A percentile compares a stretch with the other conserved stretches of the same genome.
Conservation (phyloP, 2,329 filamentous ascomycete genomes). For the Simplicillium sp. region DNA sequence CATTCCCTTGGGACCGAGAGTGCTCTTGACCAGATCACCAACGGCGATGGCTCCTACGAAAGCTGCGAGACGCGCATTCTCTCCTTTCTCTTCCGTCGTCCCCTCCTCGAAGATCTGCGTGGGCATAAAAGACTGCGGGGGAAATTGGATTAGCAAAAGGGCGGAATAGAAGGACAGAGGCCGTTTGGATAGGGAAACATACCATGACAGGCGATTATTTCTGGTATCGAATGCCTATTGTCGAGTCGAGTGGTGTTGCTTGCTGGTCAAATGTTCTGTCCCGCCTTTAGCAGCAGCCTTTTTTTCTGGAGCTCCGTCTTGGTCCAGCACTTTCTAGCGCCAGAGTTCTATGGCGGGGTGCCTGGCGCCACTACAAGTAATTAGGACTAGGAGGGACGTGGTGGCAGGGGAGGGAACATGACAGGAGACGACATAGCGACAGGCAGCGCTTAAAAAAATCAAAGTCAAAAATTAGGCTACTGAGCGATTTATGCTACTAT, state of each 20-base stretch:
- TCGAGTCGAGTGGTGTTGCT: slow-evolving; percentile 10
- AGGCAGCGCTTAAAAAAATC: too few relatives aligned
- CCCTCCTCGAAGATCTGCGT: slow-evolving; percentile 98
- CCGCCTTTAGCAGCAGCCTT: slow-evolving; percentile 2
- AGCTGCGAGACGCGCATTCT: slow-evolving; percentile 96
- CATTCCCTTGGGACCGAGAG: slow-evolving; percentile 95
- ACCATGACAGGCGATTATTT: slow-evolving; percentile 15
- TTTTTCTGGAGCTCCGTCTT: slow-evolving; percentile 7
- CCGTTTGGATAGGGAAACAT: slow-evolving; percentile 4
- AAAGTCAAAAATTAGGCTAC: too few relatives aligned
- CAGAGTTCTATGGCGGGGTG: too few relatives aligned
- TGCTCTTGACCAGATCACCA: slow-evolving; percentile 94
- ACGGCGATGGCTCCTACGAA: slow-evolving; percentile 98
- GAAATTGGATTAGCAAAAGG: slow-evolving; percentile 11
- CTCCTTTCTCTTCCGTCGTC: slow-evolving; percentile 94
- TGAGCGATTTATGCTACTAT: too few relatives aligned
- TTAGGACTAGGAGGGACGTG: background rate
- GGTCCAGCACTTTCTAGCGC: background rate
- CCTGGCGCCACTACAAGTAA: background rate
- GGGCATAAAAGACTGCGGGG: slow-evolving; percentile 59
- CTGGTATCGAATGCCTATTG: slow-evolving; percentile 15
- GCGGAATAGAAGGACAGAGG: too few relatives aligned
- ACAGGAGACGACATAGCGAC: too few relatives aligned
- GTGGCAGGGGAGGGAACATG: too few relatives aligned
- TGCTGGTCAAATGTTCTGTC: too few relatives aligned